Evolutionary conservation across 352 stramenopile genomes (phyloP), one percentile per base, ranked within the genome.

Genomic region (Phytophthora foliorum): DNA sequence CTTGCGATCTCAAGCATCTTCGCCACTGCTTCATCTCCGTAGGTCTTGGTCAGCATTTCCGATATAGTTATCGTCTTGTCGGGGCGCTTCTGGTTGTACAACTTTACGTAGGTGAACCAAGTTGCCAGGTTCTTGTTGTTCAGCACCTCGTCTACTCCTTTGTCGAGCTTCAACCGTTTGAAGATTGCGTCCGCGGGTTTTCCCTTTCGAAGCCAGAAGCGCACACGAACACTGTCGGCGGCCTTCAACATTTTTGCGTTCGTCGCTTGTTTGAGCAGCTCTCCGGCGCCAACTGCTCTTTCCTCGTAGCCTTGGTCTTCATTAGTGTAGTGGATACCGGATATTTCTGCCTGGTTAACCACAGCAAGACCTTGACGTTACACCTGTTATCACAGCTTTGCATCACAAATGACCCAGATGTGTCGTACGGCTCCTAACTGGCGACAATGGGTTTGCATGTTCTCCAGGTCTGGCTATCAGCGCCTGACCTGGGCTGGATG

Each of bases 11-110:
- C 42, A 3, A 50, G 19, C 19, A 31, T 50, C 21, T 19, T 50
- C 44, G 10, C 44, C n/a, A 51, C 44, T 0, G 22, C 44, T 13
- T 27, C 44, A 51, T 51, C 44, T 51, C 44, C 44, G 22, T 51
- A 51, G 21, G 21, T 27, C 21, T 32, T 50, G 8, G 42, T n/a
- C 19, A 50, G 13, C 42, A 50, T n/a, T 16, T 14, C 44, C 6
- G 24, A 32, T n/a, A 51, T 6, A 2, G 44, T 19, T 9, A 31
- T 17, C 21, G 32, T 25, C 44, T 51, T 51, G 22, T 31, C 44
- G 21, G 44, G 44, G 21, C 32, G 3, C 22, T 51, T 51, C 7
- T 32, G 10, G 44, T 51, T 51, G 44, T 51, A 50, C 19, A 29
- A 6, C 19, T 50, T 50, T 8, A 50, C 24, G 21, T 21, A 51